Percentiles rank a stretch among this genome's conserved stretches.
phyloP scores from a whole-genome alignment of 2,329 filamentous ascomycete species.

The Didymella pinodella region DNA sequence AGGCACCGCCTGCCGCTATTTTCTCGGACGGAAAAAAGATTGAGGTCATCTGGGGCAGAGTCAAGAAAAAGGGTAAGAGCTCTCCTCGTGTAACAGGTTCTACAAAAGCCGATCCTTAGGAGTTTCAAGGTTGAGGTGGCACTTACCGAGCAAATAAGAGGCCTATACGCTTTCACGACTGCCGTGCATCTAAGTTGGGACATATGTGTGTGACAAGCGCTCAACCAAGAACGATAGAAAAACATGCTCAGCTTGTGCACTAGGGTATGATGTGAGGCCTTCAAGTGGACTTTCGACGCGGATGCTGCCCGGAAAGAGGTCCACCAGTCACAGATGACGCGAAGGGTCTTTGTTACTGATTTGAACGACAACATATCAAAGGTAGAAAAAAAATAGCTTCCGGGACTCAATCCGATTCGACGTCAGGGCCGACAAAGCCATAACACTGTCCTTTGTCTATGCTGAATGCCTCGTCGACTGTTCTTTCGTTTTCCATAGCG shows the following conservation, averaged over 20 bases:
- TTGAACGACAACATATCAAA: too few relatives aligned
- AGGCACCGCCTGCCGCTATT: constrained; percentile 33
- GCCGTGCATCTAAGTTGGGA: not conserved
- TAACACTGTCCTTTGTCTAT: not conserved
- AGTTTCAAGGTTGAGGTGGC: not conserved
- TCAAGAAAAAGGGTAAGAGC: constrained; percentile 17
- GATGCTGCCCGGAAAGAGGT: not conserved
- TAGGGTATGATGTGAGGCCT: not conserved
- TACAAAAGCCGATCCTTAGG: not conserved
- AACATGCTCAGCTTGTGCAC: too few relatives aligned
- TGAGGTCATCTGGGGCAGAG: constrained; percentile 29
- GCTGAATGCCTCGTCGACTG: not conserved
- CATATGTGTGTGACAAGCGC: not conserved
- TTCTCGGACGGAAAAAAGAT: constrained; percentile 24
- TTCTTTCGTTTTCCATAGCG: constrained; percentile 15
- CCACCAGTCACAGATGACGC: not conserved
- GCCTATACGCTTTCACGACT: not conserved
- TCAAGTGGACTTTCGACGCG: not conserved
- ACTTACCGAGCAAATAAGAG: not conserved
- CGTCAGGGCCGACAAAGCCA: not conserved
- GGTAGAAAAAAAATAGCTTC: not conserved
- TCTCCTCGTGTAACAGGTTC: constrained; percentile 9
- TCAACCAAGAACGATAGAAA: not conserved
- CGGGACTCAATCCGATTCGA: not conserved
- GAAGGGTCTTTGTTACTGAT: not conserved